Evolutionary conservation across 441 rosid genomes (phyloP), one percentile per base, ranked within the genome.

Genomic region (California macrophylla): DNA sequence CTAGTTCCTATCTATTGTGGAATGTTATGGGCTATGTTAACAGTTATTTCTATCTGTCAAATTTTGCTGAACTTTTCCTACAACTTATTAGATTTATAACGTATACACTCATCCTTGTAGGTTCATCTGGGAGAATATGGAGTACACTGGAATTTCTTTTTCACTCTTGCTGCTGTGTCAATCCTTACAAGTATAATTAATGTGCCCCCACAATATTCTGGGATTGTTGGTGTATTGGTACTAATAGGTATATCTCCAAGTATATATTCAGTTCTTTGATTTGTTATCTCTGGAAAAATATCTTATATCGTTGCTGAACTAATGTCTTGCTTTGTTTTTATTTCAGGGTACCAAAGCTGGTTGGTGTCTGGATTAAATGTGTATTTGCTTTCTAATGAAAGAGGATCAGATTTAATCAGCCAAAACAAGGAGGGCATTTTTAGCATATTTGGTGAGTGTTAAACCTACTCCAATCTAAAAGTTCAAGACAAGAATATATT

Each of bases 61-160:
- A 42, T 9, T 15, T 47, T 4, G 9, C 6, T 47, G 56, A 47
- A n/a, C 1, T 3, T n/a, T 47, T 21, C 1, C 56, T 47, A 47
- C 5, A 47, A 47, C 7, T n/a, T n/a, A 47, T 47, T 10, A n/a
- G 56, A 16, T 47, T 47, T 45, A 23, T 52, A 8, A 24, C 25
- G 9, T 25, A 23, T 42, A 63, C 26, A 63, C 40, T 71, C 56
- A 21, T 6, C 71, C 23, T 10, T 71, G 74, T 71, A 89, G 97
- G 90, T 88, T 73, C 98, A 88, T 69, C 76, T 78, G 10, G 93
- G 87, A 25, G 97, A 91, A 81, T 90, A 90, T 75, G 96, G 97
- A 75, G 85, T 88, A 52, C 97, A 91, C 71, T 87, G 98, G 96
- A 90, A 91, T 75, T 93, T 91, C 89, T 91, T 93, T 77, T 91